Percentiles rank a stretch among this genome's conserved stretches.
Evolutionary conservation across 164 flowering plant species (phyloP).

Genomic region (Protea cynaroides): DNA sequence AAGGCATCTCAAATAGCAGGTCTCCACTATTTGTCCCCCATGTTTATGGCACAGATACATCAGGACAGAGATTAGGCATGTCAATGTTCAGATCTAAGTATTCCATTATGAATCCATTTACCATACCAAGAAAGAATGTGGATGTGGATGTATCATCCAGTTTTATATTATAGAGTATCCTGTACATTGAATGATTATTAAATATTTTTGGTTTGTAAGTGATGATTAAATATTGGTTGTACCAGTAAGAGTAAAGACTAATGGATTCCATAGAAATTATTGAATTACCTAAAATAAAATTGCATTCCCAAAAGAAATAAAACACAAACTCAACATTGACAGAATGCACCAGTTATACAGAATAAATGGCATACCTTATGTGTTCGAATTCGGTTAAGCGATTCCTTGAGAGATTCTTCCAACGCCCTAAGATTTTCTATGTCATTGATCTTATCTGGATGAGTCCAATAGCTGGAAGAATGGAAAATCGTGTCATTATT

Average conservation of each 20-base stretch:
- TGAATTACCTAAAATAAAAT: neutral
- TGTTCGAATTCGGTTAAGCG: slow-evolving; percentile 30
- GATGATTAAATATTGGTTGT: too few relatives aligned
- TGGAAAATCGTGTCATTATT: neutral
- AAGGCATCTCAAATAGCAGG: too few relatives aligned
- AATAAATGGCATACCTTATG: slow-evolving; percentile 36
- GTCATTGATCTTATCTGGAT: slow-evolving; percentile 44
- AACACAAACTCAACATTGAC: neutral
- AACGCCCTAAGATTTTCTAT: slow-evolving; percentile 42
- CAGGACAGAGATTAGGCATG: neutral
- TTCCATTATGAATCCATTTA: neutral
- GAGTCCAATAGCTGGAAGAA: slow-evolving; percentile 45
- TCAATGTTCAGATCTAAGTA: neutral
- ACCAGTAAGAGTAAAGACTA: too few relatives aligned
- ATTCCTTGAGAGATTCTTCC: slow-evolving; percentile 48
- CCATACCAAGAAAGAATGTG: neutral
- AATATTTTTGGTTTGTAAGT: too few relatives aligned
- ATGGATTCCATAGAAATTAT: neutral
- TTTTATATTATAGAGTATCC: neutral
- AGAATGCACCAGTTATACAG: neutral
- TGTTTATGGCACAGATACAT: neutral
- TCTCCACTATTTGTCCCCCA: neutral
- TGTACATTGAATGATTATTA: neutral
- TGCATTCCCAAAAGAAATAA: neutral
- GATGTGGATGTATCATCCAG: neutral